Evolutionary conservation across 192 early-diverging fungal species (phyloP).

Genomic region (Glomus cerebriforme): DNA sequence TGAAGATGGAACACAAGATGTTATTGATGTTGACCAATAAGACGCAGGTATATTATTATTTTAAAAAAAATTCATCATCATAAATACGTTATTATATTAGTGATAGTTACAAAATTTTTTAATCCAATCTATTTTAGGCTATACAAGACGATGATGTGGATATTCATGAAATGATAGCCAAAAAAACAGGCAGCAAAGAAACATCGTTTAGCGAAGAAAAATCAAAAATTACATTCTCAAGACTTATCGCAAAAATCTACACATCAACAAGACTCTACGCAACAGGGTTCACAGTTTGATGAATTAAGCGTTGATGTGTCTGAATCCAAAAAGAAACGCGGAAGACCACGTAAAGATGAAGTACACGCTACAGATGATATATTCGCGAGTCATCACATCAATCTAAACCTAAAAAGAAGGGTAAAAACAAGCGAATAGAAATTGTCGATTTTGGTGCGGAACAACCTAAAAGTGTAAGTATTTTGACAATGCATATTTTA

Average conservation of each 20-base stretch:
- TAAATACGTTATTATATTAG: too few species aligned
- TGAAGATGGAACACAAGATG: too few species aligned
- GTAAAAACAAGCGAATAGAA: conserved; percentile 15
- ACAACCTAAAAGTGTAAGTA: conserved; percentile 3
- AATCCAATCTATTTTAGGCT: conserved; percentile 39
- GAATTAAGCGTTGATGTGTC: conserved; percentile 27
- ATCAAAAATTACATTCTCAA: conserved; percentile 28
- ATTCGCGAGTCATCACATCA: conserved; percentile 18
- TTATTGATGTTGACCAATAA: too few species aligned
- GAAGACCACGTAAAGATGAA: conserved; percentile 46
- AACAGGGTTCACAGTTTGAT: conserved; percentile 4
- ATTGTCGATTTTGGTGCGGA: neutral
- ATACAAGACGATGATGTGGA: conserved; percentile 68
- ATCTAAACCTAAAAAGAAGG: conserved; percentile 22
- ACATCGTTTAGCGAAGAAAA: conserved; percentile 41
- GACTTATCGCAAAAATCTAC: neutral
- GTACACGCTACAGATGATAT: conserved; percentile 38
- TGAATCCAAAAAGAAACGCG: conserved; percentile 45
- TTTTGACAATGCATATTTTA: too few species aligned
- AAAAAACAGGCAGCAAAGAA: conserved; percentile 49
- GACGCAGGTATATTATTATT: too few species aligned
- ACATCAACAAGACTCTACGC: neutral
- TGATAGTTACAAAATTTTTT: too few species aligned
- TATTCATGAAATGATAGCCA: conserved; percentile 57
- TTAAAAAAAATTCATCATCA: too few species aligned